phyloP scores from a whole-genome alignment of 2,329 filamentous ascomycete species.

The Ophiocordyceps polyrhachis-furcata region DNA sequence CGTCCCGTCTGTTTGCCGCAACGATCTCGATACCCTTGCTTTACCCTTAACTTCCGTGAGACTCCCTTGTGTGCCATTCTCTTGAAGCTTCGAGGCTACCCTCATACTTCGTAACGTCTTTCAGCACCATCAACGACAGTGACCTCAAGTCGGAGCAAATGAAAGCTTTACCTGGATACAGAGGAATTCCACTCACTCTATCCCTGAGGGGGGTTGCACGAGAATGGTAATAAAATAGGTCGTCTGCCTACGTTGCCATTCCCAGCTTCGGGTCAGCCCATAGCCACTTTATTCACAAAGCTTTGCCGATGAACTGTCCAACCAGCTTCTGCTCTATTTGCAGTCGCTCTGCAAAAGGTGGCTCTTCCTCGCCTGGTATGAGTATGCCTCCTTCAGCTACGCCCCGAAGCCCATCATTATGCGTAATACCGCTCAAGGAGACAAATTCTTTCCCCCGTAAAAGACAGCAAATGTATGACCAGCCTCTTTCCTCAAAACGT shows the following conservation, averaged over 20 bases:
- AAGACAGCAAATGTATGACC: neutral
- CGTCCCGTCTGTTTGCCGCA: too few species aligned
- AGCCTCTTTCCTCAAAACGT: conserved; percentile 36
- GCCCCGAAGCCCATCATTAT: neutral
- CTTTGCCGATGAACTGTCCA: neutral
- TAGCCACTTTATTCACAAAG: neutral
- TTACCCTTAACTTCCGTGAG: too few species aligned
- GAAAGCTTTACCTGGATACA: too few species aligned
- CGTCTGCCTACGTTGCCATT: neutral
- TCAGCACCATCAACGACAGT: too few species aligned
- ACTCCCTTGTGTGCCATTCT: too few species aligned
- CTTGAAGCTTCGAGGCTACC: too few species aligned
- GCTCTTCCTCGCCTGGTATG: too few species aligned
- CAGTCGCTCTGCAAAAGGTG: neutral
- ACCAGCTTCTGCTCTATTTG: neutral
- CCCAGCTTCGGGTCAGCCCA: neutral
- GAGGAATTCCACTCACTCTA: too few species aligned
- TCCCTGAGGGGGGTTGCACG: neutral
- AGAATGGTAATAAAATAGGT: neutral
- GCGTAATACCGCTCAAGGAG: neutral
- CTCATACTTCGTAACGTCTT: too few species aligned
- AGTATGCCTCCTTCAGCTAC: neutral
- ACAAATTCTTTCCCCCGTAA: neutral
- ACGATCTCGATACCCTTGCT: too few species aligned
- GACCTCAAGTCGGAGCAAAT: too few species aligned